These are phyloP conservation scores for Syncephalis plumigaleata DNA, from an alignment of 371 early-diverging fungal genomes.

Conservation along the genomic window DNA sequence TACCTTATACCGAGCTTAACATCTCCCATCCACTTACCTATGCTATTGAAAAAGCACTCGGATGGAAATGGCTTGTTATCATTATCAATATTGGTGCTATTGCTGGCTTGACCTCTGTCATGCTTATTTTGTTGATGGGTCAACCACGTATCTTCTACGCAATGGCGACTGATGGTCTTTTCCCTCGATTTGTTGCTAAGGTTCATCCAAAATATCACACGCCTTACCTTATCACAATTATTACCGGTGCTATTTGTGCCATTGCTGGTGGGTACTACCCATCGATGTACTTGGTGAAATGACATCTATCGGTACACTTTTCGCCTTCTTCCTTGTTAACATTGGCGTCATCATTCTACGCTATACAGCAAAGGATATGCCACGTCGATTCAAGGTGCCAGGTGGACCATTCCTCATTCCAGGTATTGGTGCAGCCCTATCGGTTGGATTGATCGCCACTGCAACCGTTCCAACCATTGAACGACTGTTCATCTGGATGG, in stretches of 20 bases:
- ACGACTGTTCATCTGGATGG: conserved; percentile 31
- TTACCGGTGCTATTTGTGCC: conserved; percentile 50
- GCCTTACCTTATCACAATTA: conserved; percentile 50
- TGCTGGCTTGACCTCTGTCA: conserved; percentile 58
- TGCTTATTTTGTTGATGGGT: conserved; percentile 51
- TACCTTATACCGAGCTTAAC: conserved; percentile 27
- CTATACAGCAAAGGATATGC: conserved; percentile 46
- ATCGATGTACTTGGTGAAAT: conserved; percentile 71
- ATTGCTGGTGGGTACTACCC: conserved; percentile 56
- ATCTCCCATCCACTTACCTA: conserved; percentile 38
- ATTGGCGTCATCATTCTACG: conserved; percentile 59
- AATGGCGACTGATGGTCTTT: conserved; percentile 39
- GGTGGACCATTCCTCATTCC: conserved; percentile 49
- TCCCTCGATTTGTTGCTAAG: conserved; percentile 19
- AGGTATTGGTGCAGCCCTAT: conserved; percentile 30
- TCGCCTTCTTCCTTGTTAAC: conserved; percentile 72
- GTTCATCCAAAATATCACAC: conserved; percentile 34
- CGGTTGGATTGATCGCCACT: conserved; percentile 36
- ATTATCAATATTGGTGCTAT: conserved; percentile 61
- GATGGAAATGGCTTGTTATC: conserved; percentile 46
- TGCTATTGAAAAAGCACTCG: conserved; percentile 34
- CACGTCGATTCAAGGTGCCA: conserved; percentile 59
- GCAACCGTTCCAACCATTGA: conserved; percentile 37
- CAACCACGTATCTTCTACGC: conserved; percentile 79
- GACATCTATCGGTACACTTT: conserved; percentile 71